Evolutionary conservation across 257 asterid genomes (phyloP).

Genomic region (Forsythia viridissima): DNA sequence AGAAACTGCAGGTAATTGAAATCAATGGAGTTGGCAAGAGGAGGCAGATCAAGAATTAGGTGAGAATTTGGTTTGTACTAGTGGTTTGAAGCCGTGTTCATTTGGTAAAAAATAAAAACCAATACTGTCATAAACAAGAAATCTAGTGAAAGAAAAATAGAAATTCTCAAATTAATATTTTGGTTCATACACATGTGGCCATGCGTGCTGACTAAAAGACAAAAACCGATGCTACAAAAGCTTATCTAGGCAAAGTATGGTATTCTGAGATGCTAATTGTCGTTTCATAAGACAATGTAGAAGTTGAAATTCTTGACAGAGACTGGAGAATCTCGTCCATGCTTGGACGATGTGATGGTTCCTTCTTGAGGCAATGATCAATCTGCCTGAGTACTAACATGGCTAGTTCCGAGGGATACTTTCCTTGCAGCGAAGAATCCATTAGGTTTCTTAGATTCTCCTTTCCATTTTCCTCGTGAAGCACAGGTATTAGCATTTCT

Average conservation of each 20-base stretch:
- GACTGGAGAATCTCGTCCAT: slow-evolving; percentile 71
- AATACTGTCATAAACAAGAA: not conserved
- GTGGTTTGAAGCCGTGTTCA: not conserved
- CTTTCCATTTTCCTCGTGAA: slow-evolving; percentile 39
- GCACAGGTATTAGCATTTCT: slow-evolving; percentile 39
- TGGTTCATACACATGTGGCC: not conserved
- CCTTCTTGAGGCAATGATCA: slow-evolving; percentile 59
- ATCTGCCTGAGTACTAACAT: slow-evolving; percentile 47
- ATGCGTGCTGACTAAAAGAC: not conserved
- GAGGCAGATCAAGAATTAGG: not conserved
- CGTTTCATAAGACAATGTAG: slow-evolving; percentile 58
- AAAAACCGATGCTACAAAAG: not conserved
- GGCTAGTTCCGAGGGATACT: slow-evolving; percentile 57
- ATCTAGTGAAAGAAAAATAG: not conserved
- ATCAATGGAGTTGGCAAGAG: not conserved
- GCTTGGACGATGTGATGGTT: slow-evolving; percentile 63
- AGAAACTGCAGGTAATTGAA: not conserved
- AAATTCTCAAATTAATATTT: not conserved
- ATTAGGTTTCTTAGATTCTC: slow-evolving; percentile 41
- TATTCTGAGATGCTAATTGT: slow-evolving; percentile 40
- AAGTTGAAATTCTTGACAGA: slow-evolving; percentile 50
- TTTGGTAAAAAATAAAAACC: too few species aligned
- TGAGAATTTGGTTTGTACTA: not conserved
- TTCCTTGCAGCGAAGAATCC: slow-evolving; percentile 60
- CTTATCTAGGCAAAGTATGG: slow-evolving; percentile 35